Evolutionary conservation across 202 grass and related monocot species (phyloP).

Genomic region (Schoenoplectus triqueter): DNA sequence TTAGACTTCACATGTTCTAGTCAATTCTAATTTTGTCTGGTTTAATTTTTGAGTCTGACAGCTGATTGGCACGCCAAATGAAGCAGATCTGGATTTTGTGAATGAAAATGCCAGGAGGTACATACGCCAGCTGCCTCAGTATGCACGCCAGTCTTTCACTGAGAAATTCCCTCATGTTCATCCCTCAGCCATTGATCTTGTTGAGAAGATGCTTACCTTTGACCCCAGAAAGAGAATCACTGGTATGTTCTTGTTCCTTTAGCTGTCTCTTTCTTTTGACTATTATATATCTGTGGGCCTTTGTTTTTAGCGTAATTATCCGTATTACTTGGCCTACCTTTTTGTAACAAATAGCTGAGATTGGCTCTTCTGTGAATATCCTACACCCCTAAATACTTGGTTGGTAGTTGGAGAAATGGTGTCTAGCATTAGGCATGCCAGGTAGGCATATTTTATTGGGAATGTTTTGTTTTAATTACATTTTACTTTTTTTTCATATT

Average conservation of each 20-base stretch:
- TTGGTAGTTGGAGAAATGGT: neutral
- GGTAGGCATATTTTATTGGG: neutral
- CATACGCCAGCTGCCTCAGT: constrained; percentile 72
- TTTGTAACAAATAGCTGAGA: neutral
- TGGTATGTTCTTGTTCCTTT: constrained; percentile 47
- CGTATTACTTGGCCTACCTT: neutral
- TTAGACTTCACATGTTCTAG: neutral
- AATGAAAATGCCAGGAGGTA: constrained; percentile 99
- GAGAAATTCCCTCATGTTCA: constrained; percentile 99
- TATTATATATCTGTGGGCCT: constrained; percentile 8
- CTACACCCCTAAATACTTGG: neutral
- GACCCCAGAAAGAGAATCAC: constrained; percentile 96
- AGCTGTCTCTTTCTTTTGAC: neutral
- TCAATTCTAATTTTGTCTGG: constrained; percentile 1
- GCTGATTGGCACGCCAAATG: constrained; percentile 96
- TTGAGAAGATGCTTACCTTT: constrained; percentile 96
- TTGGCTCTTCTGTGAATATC: neutral
- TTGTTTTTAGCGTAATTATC: neutral
- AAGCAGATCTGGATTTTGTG: constrained; percentile 81
- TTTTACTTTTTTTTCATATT: neutral
- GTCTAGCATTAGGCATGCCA: neutral
- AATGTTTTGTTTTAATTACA: neutral
- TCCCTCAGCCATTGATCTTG: constrained; percentile 83
- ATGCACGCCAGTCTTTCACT: constrained; percentile 74
- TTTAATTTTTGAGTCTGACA: constrained; percentile 42